These are phyloP conservation scores for Plasmodium vivax DNA, from an alignment of 169 alveolate species.

Conservation along the genomic window DNA sequence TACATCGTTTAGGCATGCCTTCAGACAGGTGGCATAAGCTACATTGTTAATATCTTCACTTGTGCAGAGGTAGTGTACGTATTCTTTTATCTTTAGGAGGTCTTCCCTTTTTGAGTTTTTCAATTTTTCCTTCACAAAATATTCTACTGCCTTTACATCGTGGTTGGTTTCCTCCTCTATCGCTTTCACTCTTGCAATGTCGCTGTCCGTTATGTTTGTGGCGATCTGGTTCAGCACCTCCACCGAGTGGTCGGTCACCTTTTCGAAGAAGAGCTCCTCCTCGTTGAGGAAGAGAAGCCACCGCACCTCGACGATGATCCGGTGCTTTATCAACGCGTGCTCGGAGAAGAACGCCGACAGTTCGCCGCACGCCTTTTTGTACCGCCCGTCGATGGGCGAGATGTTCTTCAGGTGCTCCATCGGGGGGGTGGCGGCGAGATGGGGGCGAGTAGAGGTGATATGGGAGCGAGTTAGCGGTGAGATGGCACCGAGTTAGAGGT, in stretches of 20 bases:
- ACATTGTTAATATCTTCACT: constrained; percentile 96
- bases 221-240: constrained; percentile 33
- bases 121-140: constrained; percentile 87
- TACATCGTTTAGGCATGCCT: constrained; percentile 82
- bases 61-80: constrained; percentile 94
- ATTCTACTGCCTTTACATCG: constrained; percentile 95
- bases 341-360: constrained; percentile 88
- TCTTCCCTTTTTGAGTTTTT: constrained; percentile 52
- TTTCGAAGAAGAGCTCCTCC: constrained; percentile 80
- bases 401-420: constrained; percentile 70
- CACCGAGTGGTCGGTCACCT: constrained; percentile 60
- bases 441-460: neutral
- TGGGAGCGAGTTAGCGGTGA: no score
- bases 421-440: neutral
- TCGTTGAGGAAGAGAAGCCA: constrained; percentile 90
- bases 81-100: constrained; percentile 82
- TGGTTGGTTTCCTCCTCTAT: constrained; percentile 92
- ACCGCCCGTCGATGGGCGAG: constrained; percentile 94
- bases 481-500: neutral
- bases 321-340: constrained; percentile 89
- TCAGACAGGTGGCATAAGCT: constrained; percentile 90
- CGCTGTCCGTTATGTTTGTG: constrained; percentile 79
- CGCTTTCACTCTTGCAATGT: constrained; percentile 84
- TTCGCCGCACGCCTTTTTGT: constrained; percentile 78
- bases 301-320: constrained; percentile 92